phyloP scores from a whole-genome alignment of 2,329 filamentous ascomycete genomes.

The Fusarium sp. region DNA sequence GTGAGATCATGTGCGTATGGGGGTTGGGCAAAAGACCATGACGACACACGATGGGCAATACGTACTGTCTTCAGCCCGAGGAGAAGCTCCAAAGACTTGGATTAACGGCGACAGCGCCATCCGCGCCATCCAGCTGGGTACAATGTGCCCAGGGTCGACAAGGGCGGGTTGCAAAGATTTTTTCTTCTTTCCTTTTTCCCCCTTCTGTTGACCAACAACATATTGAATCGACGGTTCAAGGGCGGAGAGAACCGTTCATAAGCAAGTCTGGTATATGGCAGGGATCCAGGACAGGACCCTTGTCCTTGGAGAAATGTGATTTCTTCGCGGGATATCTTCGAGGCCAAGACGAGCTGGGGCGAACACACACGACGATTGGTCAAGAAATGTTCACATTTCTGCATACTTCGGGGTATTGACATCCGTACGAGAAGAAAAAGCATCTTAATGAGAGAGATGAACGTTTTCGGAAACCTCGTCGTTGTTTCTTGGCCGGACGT shows the following conservation, averaged over 20 bases:
- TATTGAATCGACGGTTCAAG: conserved; percentile 15
- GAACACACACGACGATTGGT: conserved; percentile 17
- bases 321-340: conserved; percentile 15
- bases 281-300: conserved; percentile 25
- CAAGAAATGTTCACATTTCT: conserved; percentile 12
- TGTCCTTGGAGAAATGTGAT: conserved; percentile 24
- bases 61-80: not conserved
- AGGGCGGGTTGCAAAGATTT: conserved; percentile 3
- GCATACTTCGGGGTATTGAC: not conserved
- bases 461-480: conserved; percentile 14
- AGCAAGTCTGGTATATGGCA: conserved; percentile 5
- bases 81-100: conserved; percentile 14
- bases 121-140: conserved; percentile 5
- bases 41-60: conserved; percentile 18
- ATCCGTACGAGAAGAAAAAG: conserved; percentile 17
- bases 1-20: conserved; percentile 5
- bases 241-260: not conserved
- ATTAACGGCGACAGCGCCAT: conserved; percentile 26
- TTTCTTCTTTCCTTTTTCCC: not conserved
- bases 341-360: conserved; percentile 25
- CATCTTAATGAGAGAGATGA: conserved; percentile 9
- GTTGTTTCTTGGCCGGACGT: not conserved
- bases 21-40: not conserved
- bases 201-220: not conserved
- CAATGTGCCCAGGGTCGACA: conserved; percentile 6